These are phyloP conservation scores for Gossypium trilobum DNA, from an alignment of 441 rosid species.

Conservation along the genomic window DNA sequence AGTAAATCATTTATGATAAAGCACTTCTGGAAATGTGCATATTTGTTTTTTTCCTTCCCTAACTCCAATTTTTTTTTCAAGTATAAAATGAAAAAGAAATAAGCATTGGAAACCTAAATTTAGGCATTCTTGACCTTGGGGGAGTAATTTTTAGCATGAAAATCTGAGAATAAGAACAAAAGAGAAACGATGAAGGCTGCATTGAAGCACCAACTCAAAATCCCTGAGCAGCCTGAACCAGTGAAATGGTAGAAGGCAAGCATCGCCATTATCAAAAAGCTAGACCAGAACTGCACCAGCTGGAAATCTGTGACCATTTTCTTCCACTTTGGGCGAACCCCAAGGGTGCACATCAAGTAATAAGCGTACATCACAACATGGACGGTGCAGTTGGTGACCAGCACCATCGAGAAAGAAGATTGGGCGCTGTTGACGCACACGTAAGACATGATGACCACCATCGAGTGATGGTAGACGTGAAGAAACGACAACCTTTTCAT, in stretches of 20 bases:
- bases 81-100: conserved; percentile 1
- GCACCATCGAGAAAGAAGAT: conserved; percentile 44
- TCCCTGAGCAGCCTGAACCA: conserved; percentile 51
- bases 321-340: conserved; percentile 56
- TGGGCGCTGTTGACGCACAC: conserved; percentile 38
- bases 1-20: background rate
- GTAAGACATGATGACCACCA: conserved; percentile 53
- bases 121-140: conserved; percentile 11
- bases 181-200: conserved; percentile 45
- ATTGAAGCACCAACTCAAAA: conserved; percentile 47
- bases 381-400: conserved; percentile 46
- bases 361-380: conserved; percentile 63
- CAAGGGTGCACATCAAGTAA: conserved; percentile 39
- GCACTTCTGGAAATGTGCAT: background rate
- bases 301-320: conserved; percentile 55
- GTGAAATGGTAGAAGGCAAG: conserved; percentile 35
- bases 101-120: background rate
- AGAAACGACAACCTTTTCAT: conserved; percentile 46
- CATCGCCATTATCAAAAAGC: conserved; percentile 34
- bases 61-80: background rate
- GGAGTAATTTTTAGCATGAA: conserved; percentile 38
- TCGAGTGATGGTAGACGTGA: conserved; percentile 66
- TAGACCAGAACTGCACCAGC: conserved; percentile 44
- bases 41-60: background rate
- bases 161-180: conserved; percentile 42